These are phyloP conservation scores for Fusarium fracticaudum DNA, from an alignment of 2,329 filamentous ascomycete genomes.

Conservation along the genomic window DNA sequence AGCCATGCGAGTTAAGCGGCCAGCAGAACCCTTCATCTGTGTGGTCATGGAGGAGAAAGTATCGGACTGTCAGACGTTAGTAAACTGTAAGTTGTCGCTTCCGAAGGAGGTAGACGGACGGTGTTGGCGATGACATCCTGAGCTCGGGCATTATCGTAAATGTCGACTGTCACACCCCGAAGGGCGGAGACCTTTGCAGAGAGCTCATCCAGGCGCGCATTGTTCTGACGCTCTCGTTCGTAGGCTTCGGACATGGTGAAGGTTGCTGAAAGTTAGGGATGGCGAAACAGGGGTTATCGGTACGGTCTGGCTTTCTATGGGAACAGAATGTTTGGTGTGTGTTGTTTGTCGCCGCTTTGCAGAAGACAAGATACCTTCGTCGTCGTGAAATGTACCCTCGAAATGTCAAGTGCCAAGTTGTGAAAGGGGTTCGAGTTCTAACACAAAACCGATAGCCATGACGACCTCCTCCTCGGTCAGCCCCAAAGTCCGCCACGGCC, in stretches of 20 bases:
- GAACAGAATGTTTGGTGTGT: background rate
- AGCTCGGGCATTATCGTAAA: conserved; percentile 93
- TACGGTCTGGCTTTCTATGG: background rate
- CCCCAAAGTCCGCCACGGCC: conserved; percentile 26
- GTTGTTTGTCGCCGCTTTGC: background rate
- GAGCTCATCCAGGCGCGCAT: conserved; percentile 90
- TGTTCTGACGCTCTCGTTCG: conserved; percentile 90
- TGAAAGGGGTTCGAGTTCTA: conserved; percentile 33
- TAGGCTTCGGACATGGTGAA: conserved; percentile 76
- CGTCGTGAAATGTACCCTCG: background rate
- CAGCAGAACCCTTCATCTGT: conserved; percentile 84
- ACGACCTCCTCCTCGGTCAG: conserved; percentile 20
- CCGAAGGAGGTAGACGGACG: conserved; percentile 59
- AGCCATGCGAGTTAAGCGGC: conserved; percentile 88
- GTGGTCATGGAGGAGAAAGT: conserved; percentile 90
- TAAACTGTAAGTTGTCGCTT: background rate
- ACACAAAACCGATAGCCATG: conserved; percentile 20
- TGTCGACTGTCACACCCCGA: conserved; percentile 94
- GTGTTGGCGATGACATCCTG: conserved; percentile 90
- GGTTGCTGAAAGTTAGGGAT: background rate
- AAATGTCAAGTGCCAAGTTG: conserved; percentile 8
- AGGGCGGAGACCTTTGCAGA: conserved; percentile 90
- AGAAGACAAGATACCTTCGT: background rate
- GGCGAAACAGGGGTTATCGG: conserved; percentile 7
- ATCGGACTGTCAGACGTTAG: conserved; percentile 68